Evolutionary conservation across 2,329 filamentous ascomycete genomes (phyloP).

Genomic region (Monosporascus sp.): DNA sequence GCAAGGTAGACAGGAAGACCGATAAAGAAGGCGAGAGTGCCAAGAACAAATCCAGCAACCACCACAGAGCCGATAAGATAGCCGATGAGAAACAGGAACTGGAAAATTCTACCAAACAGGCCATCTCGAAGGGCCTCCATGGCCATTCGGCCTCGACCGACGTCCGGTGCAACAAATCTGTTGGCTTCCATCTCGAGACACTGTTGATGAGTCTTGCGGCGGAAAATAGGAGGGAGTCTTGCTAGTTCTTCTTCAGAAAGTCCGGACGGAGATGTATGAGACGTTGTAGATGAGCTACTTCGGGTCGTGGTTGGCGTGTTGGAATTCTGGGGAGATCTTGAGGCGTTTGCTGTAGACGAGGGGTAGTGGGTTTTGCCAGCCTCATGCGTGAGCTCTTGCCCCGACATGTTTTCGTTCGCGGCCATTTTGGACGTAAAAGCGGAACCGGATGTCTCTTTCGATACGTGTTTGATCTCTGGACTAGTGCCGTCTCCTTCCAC

Average conservation of each 20-base stretch:
- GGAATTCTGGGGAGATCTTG: not conserved
- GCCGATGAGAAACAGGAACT: not conserved
- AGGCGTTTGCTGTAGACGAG: not conserved
- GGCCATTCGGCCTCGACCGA: not conserved
- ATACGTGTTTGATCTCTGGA: not conserved
- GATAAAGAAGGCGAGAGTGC: not conserved
- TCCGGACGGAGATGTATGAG: not conserved
- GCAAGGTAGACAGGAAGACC: not conserved
- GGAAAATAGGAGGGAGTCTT: not conserved
- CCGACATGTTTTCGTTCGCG: not conserved
- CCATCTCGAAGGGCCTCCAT: not conserved
- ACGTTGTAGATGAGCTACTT: not conserved
- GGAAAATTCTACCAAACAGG: conserved; percentile 2
- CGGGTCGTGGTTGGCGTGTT: not conserved
- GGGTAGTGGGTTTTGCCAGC: not conserved
- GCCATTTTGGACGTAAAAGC: conserved; percentile 4
- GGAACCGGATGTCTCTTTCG: not conserved
- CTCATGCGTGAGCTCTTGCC: conserved; percentile 1
- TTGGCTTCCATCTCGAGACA: not conserved
- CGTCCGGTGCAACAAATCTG: not conserved
- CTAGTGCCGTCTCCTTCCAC: too few relatives aligned
- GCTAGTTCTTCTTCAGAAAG: not conserved
- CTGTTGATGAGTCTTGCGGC: not conserved
- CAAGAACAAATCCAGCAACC: not conserved
- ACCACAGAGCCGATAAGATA: not conserved